Evolutionary conservation across 129 eudicot genomes (phyloP).

Genomic region (Cynara cardunculus): DNA sequence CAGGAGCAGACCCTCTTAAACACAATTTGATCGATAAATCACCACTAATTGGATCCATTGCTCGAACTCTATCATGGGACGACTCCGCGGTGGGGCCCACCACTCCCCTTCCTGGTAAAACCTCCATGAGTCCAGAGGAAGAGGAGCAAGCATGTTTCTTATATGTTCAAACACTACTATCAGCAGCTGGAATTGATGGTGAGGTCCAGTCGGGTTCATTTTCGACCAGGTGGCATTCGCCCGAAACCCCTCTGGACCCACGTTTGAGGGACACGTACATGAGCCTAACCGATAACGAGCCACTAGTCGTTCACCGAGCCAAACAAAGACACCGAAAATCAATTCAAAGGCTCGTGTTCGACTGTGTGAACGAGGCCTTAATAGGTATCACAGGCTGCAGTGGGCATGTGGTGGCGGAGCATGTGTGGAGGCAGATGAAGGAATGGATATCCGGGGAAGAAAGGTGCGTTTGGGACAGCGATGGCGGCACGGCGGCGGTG

Average conservation of each 20-base stretch:
- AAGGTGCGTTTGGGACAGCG: conserved; percentile 40
- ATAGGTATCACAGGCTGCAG: conserved; percentile 32
- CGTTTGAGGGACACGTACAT: conserved; percentile 62
- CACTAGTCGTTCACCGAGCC: conserved; percentile 32
- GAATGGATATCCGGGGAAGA: conserved; percentile 55
- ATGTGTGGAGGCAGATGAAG: conserved; percentile 63
- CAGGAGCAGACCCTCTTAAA: conserved; percentile 42
- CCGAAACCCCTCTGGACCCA: conserved; percentile 84
- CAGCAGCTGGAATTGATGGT: conserved; percentile 52
- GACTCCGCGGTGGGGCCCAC: conserved; percentile 48
- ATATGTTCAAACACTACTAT: conserved; percentile 56
- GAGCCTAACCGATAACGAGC: conserved; percentile 41
- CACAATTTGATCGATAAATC: conserved; percentile 86
- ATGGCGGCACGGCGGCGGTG: conserved; percentile 42
- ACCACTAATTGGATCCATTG: conserved; percentile 88
- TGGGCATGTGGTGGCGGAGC: conserved; percentile 35
- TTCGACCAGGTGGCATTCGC: conserved; percentile 58
- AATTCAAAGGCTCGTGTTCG: conserved; percentile 70
- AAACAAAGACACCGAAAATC: conserved; percentile 62
- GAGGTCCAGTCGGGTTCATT: conserved; percentile 30
- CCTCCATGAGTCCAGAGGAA: conserved; percentile 45
- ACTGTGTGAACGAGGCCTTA: conserved; percentile 66
- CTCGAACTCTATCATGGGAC: conserved; percentile 88
- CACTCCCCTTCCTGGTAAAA: conserved; percentile 25
- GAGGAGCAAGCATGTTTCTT: conserved; percentile 56